Base-by-base conservation (phyloP, 202 grass and related monocot genomes). In the Digitaria exilis region DNA sequence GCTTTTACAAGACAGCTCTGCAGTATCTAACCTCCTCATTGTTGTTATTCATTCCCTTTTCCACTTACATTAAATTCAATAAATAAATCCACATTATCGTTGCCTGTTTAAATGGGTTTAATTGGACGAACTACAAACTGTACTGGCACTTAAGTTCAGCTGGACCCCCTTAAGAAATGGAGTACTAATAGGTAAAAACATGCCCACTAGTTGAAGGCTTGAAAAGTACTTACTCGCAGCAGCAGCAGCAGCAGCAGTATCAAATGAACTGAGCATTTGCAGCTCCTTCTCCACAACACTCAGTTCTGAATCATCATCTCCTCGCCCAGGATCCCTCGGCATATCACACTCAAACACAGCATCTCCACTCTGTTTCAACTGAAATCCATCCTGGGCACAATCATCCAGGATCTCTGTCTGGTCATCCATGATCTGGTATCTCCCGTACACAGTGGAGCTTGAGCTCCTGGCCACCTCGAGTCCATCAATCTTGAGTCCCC, bases 371-470 rank as follows among this genome's bases (percentile, higher is more conserved):
- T 82, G 86, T 74, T 76, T 89, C 30, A 86, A 84, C 61, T 84
- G 81, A 77, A 90, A 80, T 35, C 61, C 81, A 61, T 86, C 76
- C 51, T 75, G 68, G 37, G 63, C 71, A 78, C 71, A 94, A 57
- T 99, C 91, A 87, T 91, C 91, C 26, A 94, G 76, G 78, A 87
- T 86, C 78, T 99, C 96, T 1, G 93, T 94, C 55, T 93, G 88
- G 59, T 99, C 96, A 90, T 94, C 91, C 75, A 92, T 91, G 89
- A 99, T 91, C 75, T 92, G 89, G 80, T 99, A 99, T 65, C 91
- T 92, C 63, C 89, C 93, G 46, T 99, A 96, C 42, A 99, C 81
- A 4, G 88, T 71, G 4, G 79, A 90, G 84, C 78, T 94, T 14
- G 96, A 91, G 64, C 86, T 80, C 46, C 31, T 66, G 14, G 73